phyloP scores from a whole-genome alignment of 2,329 filamentous ascomycete genomes.

The Cryphonectria naterciae region DNA sequence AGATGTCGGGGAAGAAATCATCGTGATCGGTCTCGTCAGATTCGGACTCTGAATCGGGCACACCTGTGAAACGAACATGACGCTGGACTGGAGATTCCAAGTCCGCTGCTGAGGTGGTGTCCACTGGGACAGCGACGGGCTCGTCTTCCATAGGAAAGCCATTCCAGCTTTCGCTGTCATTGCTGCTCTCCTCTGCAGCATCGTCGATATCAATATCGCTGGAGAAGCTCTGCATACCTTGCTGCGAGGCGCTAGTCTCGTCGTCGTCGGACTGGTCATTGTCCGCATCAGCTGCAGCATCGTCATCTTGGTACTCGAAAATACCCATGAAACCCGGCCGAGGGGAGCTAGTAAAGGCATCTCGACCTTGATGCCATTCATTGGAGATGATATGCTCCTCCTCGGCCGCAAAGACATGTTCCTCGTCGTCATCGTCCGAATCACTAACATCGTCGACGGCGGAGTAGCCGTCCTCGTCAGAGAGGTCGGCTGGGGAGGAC shows the following conservation, averaged over 20 bases:
- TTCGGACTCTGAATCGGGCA: constrained; percentile 69
- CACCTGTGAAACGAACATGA: constrained; percentile 74
- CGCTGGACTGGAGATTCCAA: constrained; percentile 47
- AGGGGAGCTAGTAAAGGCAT: constrained; percentile 50
- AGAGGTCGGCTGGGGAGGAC: constrained; percentile 61
- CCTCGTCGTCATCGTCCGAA: constrained; percentile 76
- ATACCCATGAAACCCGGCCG: constrained; percentile 46
- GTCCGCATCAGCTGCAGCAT: constrained; percentile 42
- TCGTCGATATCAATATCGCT: constrained; percentile 40
- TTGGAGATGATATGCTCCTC: constrained; percentile 70
- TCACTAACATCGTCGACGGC: constrained; percentile 81
- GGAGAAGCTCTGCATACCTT: constrained; percentile 36
- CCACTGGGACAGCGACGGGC: constrained; percentile 17
- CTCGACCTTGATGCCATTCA: constrained; percentile 42
- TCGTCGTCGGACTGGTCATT: constrained; percentile 44
- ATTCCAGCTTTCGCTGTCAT: constrained; percentile 50
- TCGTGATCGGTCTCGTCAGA: constrained; percentile 62
- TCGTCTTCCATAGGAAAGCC: constrained; percentile 44
- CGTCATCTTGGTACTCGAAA: constrained; percentile 34
- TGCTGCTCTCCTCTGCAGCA: constrained; percentile 43
- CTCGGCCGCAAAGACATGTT: constrained; percentile 77
- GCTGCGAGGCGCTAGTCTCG: constrained; percentile 43
- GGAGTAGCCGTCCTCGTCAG: constrained; percentile 73
- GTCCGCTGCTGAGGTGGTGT: constrained; percentile 2
- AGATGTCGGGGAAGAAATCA: constrained; percentile 76